Percentiles rank a stretch among this genome's conserved stretches.
Evolutionary conservation across 1,284 basidiomycete genomes (phyloP).

Genomic region (Cryptococcus hybrid): DNA sequence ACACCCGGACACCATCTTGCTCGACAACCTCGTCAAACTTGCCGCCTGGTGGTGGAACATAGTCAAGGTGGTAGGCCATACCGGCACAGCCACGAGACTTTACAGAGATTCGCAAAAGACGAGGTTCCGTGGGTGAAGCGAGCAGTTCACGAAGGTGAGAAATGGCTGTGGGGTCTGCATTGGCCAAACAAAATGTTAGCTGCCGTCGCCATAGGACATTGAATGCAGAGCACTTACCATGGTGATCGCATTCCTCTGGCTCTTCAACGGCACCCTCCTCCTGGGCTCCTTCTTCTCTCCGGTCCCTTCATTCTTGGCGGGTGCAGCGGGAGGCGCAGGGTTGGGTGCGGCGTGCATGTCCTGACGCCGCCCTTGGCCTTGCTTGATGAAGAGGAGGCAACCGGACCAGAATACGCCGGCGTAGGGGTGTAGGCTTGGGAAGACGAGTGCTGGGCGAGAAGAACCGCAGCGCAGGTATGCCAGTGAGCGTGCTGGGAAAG

Average conservation of each 20-base stretch:
- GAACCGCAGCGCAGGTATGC: neutral
- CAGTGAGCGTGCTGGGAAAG: neutral
- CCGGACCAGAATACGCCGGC: constrained; percentile 21
- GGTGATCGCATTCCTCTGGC: constrained; percentile 76
- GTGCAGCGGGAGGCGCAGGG: constrained; percentile 4
- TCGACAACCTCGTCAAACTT: constrained; percentile 98
- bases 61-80: constrained; percentile 95
- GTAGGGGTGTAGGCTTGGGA: constrained; percentile 27
- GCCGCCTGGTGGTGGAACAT: constrained; percentile 78
- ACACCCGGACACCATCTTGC: constrained; percentile 87
- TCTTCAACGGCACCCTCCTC: constrained; percentile 53
- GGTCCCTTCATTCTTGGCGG: neutral
- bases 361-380: constrained; percentile 8
- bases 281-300: constrained; percentile 7
- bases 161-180: constrained; percentile 76
- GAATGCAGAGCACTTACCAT: constrained; percentile 60
- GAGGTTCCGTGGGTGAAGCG: constrained; percentile 57
- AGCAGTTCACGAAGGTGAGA: constrained; percentile 67
- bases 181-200: neutral
- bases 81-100: constrained; percentile 99
- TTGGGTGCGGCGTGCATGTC: constrained; percentile 5
- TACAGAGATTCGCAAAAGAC: constrained; percentile 91
- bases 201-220: neutral
- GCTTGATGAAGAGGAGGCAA: constrained; percentile 9
- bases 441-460: constrained; percentile 7